Evolutionary conservation across 1,139 yeast species (phyloP).

Genomic region (Nakaseomyces nivariensis): DNA sequence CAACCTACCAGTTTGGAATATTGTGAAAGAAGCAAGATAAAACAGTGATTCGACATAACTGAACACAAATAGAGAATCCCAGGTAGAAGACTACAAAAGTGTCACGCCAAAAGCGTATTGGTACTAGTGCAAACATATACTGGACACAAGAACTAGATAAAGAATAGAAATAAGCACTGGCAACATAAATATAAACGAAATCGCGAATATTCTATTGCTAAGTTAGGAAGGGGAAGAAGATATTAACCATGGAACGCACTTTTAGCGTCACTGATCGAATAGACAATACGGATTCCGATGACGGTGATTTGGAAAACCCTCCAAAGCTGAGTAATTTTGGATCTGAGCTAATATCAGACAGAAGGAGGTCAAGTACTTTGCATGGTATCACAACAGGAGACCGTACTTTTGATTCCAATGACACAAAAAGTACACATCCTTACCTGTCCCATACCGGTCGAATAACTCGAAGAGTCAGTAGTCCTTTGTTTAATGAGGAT

Average conservation of each 20-base stretch:
- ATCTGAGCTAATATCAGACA: constrained; percentile 21
- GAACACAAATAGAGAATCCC: too few relatives aligned
- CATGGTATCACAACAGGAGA: neutral
- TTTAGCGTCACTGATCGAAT: neutral
- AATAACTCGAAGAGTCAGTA: constrained; percentile 4
- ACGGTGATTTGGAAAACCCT: constrained; percentile 22
- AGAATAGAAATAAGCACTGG: neutral
- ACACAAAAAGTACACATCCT: neutral
- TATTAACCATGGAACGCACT: neutral
- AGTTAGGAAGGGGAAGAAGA: neutral
- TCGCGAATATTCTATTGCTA: too few relatives aligned
- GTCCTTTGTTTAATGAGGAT: neutral
- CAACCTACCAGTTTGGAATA: too few relatives aligned
- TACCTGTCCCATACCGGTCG: neutral
- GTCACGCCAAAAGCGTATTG: too few relatives aligned
- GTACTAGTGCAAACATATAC: too few relatives aligned
- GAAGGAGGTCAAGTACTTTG: constrained; percentile 1
- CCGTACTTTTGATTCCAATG: neutral
- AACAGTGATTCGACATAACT: too few relatives aligned
- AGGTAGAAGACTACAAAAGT: too few relatives aligned
- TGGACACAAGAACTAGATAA: too few relatives aligned
- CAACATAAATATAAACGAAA: neutral
- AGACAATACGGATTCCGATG: constrained; percentile 14
- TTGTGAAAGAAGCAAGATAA: too few relatives aligned
- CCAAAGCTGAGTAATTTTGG: constrained; percentile 27